These are phyloP conservation scores for Rhododendron kiyosumense DNA, from an alignment of 148 eudicot species.

Conservation along the genomic window DNA sequence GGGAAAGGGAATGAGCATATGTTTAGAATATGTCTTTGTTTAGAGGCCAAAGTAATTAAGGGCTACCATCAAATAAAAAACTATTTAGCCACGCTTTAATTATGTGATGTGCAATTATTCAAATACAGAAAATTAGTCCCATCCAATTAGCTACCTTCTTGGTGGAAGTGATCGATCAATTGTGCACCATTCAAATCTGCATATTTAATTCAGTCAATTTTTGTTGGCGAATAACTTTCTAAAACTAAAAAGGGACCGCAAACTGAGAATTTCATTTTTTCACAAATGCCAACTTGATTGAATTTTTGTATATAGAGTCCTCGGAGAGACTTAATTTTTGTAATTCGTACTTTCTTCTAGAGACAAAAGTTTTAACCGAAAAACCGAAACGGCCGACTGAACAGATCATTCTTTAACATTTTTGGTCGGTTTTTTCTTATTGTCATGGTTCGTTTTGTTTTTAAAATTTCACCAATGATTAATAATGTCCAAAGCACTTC, in stretches of 20 bases:
- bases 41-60: neutral
- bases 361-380: too few species aligned
- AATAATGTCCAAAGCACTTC: too few species aligned
- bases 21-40: neutral
- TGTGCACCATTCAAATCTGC: neutral
- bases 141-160: neutral
- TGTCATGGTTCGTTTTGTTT: neutral
- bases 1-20: neutral
- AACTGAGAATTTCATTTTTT: neutral
- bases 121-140: neutral
- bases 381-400: too few species aligned
- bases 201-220: neutral
- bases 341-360: neutral
- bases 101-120: neutral
- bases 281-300: neutral
- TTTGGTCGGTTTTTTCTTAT: neutral
- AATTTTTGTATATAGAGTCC: neutral
- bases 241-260: neutral
- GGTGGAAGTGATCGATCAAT: neutral
- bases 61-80: neutral
- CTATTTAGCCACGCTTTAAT: neutral
- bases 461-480: too few species aligned
- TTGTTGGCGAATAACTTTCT: neutral
- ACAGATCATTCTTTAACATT: too few species aligned
- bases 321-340: neutral